Conservation (phyloP, 73 alveolate species). For the Paramecium primaurelia region DNA sequence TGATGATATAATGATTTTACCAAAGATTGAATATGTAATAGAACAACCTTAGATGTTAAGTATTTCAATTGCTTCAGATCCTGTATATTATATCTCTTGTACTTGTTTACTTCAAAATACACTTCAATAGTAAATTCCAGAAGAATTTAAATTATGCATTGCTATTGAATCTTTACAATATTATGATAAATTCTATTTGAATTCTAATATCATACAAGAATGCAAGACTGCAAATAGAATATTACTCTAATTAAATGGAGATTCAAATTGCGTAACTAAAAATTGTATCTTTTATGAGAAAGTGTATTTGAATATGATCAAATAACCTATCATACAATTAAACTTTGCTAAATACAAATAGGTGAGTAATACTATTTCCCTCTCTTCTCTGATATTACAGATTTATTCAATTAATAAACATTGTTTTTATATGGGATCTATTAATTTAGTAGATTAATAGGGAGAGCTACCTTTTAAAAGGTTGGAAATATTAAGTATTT, state of each 20-base stretch:
- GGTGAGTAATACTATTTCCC: background rate
- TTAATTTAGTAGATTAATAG: background rate
- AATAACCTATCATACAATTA: background rate
- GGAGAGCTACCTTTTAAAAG: background rate
- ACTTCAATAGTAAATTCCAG: background rate
- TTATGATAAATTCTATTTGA: background rate
- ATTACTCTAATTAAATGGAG: background rate
- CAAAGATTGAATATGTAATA: background rate
- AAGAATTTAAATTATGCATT: background rate
- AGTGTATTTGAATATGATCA: background rate
- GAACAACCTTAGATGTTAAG: background rate
- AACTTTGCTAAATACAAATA: background rate
- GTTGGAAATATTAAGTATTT: background rate
- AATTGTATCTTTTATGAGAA: background rate
- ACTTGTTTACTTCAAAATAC: background rate
- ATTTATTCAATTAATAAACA: background rate
- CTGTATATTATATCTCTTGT: background rate
- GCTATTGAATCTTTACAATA: slow-evolving; percentile 7
- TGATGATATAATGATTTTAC: slow-evolving; percentile 17
- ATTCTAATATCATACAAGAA: background rate
- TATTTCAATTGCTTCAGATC: background rate
- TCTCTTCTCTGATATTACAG: background rate
- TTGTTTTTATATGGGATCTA: background rate
- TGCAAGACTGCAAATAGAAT: background rate
- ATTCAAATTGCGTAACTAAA: background rate